Percentiles rank a stretch among this genome's conserved stretches.
Conservation (phyloP, 2,329 filamentous ascomycete genomes). For the Fusarium sp. region DNA sequence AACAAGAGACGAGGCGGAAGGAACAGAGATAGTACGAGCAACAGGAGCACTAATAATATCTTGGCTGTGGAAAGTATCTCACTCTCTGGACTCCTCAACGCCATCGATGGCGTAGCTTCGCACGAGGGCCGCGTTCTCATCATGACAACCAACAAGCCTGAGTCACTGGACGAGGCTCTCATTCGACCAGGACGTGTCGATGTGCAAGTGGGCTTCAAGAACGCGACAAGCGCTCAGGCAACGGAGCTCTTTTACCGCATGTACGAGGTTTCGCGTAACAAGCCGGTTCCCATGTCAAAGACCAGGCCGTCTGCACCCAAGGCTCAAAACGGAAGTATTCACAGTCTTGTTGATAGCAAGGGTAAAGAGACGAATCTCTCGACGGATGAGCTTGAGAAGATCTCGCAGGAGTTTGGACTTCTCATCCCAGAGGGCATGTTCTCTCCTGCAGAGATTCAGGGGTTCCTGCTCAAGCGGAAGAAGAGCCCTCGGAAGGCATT, state of each 20-base stretch:
- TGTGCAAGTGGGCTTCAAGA: conserved; percentile 72
- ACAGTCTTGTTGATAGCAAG: conserved; percentile 11
- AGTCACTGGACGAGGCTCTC: conserved; percentile 77
- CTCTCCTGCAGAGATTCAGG: conserved; percentile 72
- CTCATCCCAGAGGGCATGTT: conserved; percentile 64
- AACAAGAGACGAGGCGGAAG: conserved; percentile 33
- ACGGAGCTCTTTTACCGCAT: conserved; percentile 69
- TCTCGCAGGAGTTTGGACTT: conserved; percentile 62
- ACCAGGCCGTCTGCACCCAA: conserved; percentile 5
- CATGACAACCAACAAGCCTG: conserved; percentile 84
- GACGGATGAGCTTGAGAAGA: conserved; percentile 54
- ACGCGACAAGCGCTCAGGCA: conserved; percentile 67
- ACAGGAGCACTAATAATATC: conserved; percentile 41
- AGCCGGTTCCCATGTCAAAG: conserved; percentile 19
- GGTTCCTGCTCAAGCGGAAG: conserved; percentile 72
- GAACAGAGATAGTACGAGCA: conserved; percentile 29
- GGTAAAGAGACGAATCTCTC: conserved; percentile 44
- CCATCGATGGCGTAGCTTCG: conserved; percentile 83
- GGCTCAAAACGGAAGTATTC: conserved; percentile 18
- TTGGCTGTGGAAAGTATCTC: conserved; percentile 65
- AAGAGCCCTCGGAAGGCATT: conserved; percentile 66
- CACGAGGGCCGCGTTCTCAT: conserved; percentile 83
- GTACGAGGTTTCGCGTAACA: conserved; percentile 60
- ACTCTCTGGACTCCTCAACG: conserved; percentile 82
- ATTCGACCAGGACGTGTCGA: conserved; percentile 80